Evolutionary conservation across 345 rosid genomes (phyloP).

Genomic region (Noccaea caerulescens): DNA sequence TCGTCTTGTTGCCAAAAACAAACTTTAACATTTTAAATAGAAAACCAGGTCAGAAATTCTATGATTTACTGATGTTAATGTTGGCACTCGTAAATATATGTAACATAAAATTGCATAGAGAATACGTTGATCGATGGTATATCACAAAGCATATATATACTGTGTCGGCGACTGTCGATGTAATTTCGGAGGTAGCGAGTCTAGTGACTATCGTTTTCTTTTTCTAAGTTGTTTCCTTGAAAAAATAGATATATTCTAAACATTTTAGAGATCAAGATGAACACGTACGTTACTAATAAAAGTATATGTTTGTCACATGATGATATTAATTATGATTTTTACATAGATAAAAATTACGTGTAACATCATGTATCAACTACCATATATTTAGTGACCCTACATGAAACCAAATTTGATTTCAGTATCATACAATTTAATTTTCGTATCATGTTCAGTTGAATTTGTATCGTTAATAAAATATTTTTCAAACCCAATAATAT

Average conservation of each 20-base stretch:
- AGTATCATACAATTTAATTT: background rate
- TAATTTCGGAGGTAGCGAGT: constrained; percentile 2
- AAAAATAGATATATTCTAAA: background rate
- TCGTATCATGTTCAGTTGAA: constrained; percentile 1
- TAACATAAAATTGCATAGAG: background rate
- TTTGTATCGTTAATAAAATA: background rate
- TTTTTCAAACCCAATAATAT: background rate
- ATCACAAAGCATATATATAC: no score
- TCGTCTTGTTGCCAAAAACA: background rate
- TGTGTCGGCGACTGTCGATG: background rate
- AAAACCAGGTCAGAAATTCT: background rate
- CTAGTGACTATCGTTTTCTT: background rate
- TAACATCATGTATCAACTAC: background rate
- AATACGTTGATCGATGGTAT: background rate
- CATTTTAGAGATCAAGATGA: background rate
- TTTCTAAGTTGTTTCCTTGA: background rate
- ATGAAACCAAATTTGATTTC: background rate
- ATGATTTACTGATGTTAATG: background rate
- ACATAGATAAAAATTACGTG: background rate
- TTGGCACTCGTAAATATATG: background rate
- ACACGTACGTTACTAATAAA: constrained; percentile 25
- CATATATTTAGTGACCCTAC: background rate
- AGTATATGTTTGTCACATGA: constrained; percentile 1
- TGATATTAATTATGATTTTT: background rate
- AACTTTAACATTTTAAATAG: no score